phyloP scores from a whole-genome alignment of 441 rosid genomes.

The Arabidopsis hybrid region DNA sequence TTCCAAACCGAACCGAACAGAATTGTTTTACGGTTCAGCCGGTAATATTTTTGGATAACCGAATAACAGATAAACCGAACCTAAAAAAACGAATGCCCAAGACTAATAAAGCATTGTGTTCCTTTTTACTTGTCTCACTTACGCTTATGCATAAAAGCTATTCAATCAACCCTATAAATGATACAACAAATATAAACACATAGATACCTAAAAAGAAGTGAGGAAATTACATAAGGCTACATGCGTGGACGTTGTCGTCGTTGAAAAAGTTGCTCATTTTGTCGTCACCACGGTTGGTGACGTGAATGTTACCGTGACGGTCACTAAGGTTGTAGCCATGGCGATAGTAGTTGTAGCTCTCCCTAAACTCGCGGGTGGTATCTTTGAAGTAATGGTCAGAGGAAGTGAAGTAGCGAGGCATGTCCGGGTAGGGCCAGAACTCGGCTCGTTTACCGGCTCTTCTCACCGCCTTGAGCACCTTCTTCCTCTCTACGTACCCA shows the following conservation, averaged over 20 bases:
- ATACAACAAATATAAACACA: neutral
- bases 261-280: constrained; percentile 93
- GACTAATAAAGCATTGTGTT: no score
- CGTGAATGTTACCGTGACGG: constrained; percentile 74
- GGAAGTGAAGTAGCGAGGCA: constrained; percentile 89
- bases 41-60: no score
- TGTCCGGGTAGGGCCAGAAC: constrained; percentile 90
- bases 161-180: neutral
- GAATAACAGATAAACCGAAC: no score
- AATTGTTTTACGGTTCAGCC: no score
- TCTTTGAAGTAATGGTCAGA: constrained; percentile 75
- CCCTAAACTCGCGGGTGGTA: constrained; percentile 81
- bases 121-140: no score
- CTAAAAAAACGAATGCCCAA: no score
- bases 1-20: no score
- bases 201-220: neutral
- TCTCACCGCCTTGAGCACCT: constrained; percentile 83
- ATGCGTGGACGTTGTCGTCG: constrained; percentile 91
- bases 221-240: constrained; percentile 70
- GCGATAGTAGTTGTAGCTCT: constrained; percentile 84
- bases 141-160: neutral
- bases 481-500: constrained; percentile 91
- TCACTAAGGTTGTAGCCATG: constrained; percentile 87
- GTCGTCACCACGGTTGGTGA: constrained; percentile 84
- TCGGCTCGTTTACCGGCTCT: constrained; percentile 93